Evolutionary conservation across 1,139 yeast genomes (phyloP).

Genomic region (Diutina mesorugosa): DNA sequence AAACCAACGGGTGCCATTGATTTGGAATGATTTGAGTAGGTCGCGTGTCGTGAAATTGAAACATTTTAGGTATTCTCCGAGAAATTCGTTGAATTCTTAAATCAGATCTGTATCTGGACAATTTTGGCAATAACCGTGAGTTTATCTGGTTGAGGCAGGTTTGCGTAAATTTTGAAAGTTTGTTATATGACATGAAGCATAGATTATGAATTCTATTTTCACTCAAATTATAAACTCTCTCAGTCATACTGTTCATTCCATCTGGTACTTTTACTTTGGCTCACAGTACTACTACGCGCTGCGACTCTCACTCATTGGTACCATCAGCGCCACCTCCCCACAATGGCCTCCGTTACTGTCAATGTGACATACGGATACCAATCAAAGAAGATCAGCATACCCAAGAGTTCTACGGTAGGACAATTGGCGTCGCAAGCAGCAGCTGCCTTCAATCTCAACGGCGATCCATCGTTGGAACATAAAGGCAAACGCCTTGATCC

Average conservation of each 20-base stretch:
- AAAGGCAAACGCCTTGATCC: not conserved
- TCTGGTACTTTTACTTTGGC: too few relatives aligned
- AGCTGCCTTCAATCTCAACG: not conserved
- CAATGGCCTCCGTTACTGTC: not conserved
- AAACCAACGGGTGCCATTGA: too few relatives aligned
- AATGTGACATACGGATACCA: not conserved
- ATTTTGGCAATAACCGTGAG: too few relatives aligned
- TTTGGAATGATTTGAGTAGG: not conserved
- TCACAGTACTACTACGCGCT: not conserved
- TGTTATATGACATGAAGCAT: not conserved
- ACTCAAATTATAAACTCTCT: too few relatives aligned
- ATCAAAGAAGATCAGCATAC: not conserved
- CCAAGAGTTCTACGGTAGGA: not conserved
- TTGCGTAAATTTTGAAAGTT: not conserved
- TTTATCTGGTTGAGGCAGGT: too few relatives aligned
- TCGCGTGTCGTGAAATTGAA: not conserved
- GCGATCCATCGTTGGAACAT: not conserved
- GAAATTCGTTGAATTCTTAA: not conserved
- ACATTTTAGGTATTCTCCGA: not conserved
- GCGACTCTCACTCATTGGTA: not conserved
- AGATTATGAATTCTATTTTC: too few relatives aligned
- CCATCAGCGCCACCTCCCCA: not conserved
- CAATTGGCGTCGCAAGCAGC: conserved; percentile 1
- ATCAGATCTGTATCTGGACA: not conserved
- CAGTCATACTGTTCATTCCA: too few relatives aligned